Base-by-base conservation (phyloP, 768 basidiomycete species). In the Hemileccinum impolitum region DNA sequence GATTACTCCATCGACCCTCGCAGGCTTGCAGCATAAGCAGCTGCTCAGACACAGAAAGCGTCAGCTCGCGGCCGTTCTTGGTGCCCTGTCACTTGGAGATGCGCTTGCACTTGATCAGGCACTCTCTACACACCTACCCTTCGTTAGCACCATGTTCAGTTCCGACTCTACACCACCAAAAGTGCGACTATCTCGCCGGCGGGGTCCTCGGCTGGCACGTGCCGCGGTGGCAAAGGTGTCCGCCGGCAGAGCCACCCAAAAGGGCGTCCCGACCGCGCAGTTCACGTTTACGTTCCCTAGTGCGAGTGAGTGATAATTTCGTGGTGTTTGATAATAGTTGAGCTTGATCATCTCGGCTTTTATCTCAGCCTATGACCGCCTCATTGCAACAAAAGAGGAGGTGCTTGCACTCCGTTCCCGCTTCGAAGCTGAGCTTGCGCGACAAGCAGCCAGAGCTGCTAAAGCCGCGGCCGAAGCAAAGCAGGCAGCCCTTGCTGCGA, bases 31-130 rank as follows among this genome's bases (percentile, higher is more conserved):
- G 70, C 81, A 84, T 60, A 91, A 91, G 66, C 85, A 89, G 53
- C 70, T 85, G 63, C 72, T 90, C 56, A 83, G 76, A 66, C 75
- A 69, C 47, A 72, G 87, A 55, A 86, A 84, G 63, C 75, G 82
- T 44, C 87, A 89, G 68, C 72, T 92, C 37, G 81, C 80, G 13
- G 77, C 81, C 3, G 82, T 87, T 19, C 74, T 90, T 41, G 84
- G 84, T 17, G 80, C 82, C 21, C 64, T 85, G 46, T 79, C 85
- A 9, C 75, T 78, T 56, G 80, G 80, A 15, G 84, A 89, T 66
- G 79, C 82, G 13, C 73, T 90, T 37, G 86, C 87, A 31, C 71
- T 91, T 25, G 89, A 92, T 62, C 85, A 85, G 65, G 90, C 89
- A 23, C 70, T 92, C 39, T 82, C 82, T 34, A 77, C 75, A 37